Percentiles rank a stretch among this genome's conserved stretches.
phyloP scores from a whole-genome alignment of 192 early-diverging fungal genomes.

The Coemansia sp. region DNA sequence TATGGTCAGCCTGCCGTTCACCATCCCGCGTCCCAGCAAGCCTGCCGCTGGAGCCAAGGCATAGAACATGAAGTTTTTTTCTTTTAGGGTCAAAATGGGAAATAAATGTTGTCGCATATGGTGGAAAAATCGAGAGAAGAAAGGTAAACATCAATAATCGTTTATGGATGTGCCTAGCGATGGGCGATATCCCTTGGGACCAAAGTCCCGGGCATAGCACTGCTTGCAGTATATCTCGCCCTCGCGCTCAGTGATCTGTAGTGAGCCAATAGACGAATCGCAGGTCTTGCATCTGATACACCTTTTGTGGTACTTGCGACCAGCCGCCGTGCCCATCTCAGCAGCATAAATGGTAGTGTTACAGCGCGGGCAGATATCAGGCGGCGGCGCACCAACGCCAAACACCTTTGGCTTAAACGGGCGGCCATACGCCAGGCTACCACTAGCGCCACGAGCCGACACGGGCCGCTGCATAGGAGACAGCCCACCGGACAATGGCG shows the following conservation, averaged over 20 bases:
- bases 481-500: conserved; percentile 3
- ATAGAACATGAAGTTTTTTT: not conserved
- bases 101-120: not conserved
- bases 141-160: conserved; percentile 20
- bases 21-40: conserved; percentile 25
- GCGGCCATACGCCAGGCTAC: conserved; percentile 33
- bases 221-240: conserved; percentile 51
- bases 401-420: conserved; percentile 28
- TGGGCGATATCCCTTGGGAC: conserved; percentile 43
- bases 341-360: conserved; percentile 44
- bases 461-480: conserved; percentile 13
- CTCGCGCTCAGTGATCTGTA: conserved; percentile 50
- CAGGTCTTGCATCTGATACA: conserved; percentile 52
- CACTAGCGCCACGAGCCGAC: conserved; percentile 19
- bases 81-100: not conserved
- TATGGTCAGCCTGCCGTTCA: conserved; percentile 30
- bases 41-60: not conserved
- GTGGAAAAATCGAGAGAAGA: not conserved
- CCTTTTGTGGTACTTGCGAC: conserved; percentile 52
- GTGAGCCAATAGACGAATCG: conserved; percentile 30
- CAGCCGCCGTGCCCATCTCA: conserved; percentile 43
- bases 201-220: conserved; percentile 53
- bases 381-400: conserved; percentile 21
- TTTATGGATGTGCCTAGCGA: conserved; percentile 31
- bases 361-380: conserved; percentile 51